Conservation (phyloP, 306 rosid genomes). For the Ochetophila trinervis region DNA sequence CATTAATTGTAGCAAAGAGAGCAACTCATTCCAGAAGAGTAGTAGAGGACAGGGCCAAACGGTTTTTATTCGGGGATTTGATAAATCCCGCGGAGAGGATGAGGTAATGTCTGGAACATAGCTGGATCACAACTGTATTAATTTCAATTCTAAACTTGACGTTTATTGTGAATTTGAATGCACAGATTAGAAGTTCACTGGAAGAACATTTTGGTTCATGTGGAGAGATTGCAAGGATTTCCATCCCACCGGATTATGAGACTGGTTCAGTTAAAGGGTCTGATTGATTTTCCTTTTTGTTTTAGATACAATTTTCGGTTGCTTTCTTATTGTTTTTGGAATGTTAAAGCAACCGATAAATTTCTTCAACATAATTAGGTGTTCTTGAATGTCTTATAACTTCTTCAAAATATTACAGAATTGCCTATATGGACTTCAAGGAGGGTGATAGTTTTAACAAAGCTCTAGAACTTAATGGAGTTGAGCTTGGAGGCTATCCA, state of each 20-base stretch:
- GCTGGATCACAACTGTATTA: background rate
- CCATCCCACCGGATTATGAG: slow-evolving; percentile 69
- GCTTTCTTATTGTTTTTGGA: background rate
- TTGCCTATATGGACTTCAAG: slow-evolving; percentile 74
- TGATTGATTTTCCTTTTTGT: background rate
- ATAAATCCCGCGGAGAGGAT: slow-evolving; percentile 54
- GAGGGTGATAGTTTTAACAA: slow-evolving; percentile 31
- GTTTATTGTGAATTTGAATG: background rate
- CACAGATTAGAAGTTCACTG: slow-evolving; percentile 53
- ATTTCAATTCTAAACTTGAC: background rate
- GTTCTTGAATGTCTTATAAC: too few relatives aligned
- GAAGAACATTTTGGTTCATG: slow-evolving; percentile 53
- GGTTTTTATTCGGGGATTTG: slow-evolving; percentile 63
- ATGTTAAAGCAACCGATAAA: too few relatives aligned
- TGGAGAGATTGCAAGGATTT: slow-evolving; percentile 68
- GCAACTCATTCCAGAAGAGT: slow-evolving; percentile 53
- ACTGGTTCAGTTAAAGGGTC: slow-evolving; percentile 66
- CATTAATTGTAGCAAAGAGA: slow-evolving; percentile 31
- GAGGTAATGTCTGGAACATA: slow-evolving; percentile 40
- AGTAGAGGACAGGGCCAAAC: slow-evolving; percentile 45
- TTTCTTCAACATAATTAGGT: too few relatives aligned
- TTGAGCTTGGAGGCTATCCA: slow-evolving; percentile 40
- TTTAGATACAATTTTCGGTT: background rate
- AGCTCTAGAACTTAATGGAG: slow-evolving; percentile 58
- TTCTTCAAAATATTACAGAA: slow-evolving; percentile 27